A percentile compares a stretch with the other conserved stretches of the same genome.
Evolutionary conservation across 257 asterid species (phyloP).

Genomic region (Jaltomata sinuosa): DNA sequence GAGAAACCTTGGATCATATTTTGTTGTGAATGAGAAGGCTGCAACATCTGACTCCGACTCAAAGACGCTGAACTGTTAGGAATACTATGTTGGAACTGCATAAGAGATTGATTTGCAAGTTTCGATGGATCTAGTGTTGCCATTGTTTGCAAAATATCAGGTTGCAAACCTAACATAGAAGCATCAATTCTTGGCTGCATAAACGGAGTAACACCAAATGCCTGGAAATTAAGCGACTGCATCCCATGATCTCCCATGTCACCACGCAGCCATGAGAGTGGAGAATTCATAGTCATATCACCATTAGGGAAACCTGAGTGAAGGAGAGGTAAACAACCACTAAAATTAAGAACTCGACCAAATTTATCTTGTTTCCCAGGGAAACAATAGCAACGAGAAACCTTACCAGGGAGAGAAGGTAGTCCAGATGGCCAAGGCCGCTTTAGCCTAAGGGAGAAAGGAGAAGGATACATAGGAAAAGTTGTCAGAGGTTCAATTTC

Average conservation of each 20-base stretch:
- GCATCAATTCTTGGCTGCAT: conserved; percentile 73
- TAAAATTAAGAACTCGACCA: not conserved
- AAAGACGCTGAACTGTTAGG: conserved; percentile 44
- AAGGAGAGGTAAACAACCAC: not conserved
- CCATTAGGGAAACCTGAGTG: conserved; percentile 52
- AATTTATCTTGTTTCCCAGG: not conserved
- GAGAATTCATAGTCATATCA: conserved; percentile 50
- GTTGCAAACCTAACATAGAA: conserved; percentile 61
- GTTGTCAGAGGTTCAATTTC: conserved; percentile 86
- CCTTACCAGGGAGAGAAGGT: conserved; percentile 62
- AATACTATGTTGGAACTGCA: conserved; percentile 55
- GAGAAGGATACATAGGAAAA: conserved; percentile 89
- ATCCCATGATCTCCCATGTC: conserved; percentile 52
- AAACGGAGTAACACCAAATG: conserved; percentile 56
- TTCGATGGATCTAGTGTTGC: conserved; percentile 59
- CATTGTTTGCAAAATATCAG: conserved; percentile 76
- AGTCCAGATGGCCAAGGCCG: conserved; percentile 88
- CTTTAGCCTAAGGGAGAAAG: conserved; percentile 78
- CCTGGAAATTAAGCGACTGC: conserved; percentile 63
- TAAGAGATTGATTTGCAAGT: conserved; percentile 43
- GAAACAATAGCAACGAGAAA: not conserved
- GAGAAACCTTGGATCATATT: conserved; percentile 48
- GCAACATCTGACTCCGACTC: conserved; percentile 57
- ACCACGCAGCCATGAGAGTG: conserved; percentile 69
- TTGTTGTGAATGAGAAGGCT: conserved; percentile 49